Conservation (phyloP, 2,329 filamentous ascomycete genomes). For the Aspergillus fructus region DNA sequence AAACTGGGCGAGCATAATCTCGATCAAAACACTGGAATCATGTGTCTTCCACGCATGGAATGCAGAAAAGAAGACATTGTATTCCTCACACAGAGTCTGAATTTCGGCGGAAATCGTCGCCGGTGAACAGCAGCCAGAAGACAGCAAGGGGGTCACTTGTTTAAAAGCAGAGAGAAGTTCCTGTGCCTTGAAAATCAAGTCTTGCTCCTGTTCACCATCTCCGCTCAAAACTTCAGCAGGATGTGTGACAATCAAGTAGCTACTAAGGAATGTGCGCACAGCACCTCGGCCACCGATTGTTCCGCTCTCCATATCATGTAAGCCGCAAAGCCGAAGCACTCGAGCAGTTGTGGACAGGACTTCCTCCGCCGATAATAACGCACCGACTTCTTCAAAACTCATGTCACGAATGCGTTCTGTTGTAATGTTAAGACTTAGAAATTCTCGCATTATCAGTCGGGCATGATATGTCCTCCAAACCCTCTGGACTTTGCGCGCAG, state of each 20-base stretch:
- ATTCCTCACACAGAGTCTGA: conserved; percentile 54
- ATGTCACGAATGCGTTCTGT: conserved; percentile 53
- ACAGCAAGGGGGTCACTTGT: conserved; percentile 50
- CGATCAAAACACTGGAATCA: conserved; percentile 61
- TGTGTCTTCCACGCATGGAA: conserved; percentile 66
- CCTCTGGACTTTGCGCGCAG: conserved; percentile 58
- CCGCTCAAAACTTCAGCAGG: conserved; percentile 60
- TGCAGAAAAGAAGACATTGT: conserved; percentile 60
- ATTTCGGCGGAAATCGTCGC: conserved; percentile 47
- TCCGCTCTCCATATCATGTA: conserved; percentile 53
- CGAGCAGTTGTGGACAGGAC: conserved; percentile 55
- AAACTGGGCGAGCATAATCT: conserved; percentile 67
- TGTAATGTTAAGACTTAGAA: conserved; percentile 52
- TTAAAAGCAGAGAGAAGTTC: conserved; percentile 60
- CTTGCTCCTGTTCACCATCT: conserved; percentile 62
- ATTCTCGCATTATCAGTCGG: conserved; percentile 51
- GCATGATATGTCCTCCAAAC: conserved; percentile 56
- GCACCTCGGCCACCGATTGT: conserved; percentile 50
- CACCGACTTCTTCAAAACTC: conserved; percentile 60
- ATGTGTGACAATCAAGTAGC: conserved; percentile 63
- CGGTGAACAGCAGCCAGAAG: conserved; percentile 40
- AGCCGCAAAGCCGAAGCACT: conserved; percentile 56
- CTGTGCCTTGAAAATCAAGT: conserved; percentile 60
- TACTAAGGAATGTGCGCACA: conserved; percentile 63
- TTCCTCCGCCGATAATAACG: conserved; percentile 53